phyloP scores from a whole-genome alignment of 2,329 filamentous ascomycete species.

The Phaeosphaeria sp. region DNA sequence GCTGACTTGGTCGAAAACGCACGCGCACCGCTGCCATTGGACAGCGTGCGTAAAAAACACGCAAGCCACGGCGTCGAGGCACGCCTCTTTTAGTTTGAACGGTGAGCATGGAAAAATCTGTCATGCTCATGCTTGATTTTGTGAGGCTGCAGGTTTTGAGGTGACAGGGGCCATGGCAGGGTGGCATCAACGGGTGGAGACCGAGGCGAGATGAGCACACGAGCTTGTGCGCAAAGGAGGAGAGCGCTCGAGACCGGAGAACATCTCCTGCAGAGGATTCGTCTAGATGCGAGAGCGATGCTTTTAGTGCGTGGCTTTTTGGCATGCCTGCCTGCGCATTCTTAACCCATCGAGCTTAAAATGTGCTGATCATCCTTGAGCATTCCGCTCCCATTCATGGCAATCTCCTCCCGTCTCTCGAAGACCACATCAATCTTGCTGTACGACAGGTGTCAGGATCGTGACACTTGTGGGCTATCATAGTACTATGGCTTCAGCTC shows the following conservation, averaged over 20 bases:
- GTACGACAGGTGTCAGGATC: background rate
- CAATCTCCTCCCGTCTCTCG: too few species aligned
- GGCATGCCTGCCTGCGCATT: background rate
- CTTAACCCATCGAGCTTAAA: background rate
- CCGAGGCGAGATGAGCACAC: background rate
- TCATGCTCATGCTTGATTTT: background rate
- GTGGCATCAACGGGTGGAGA: background rate
- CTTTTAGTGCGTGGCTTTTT: background rate
- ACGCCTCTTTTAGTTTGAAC: conserved; percentile 6
- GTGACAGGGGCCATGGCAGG: conserved; percentile 4
- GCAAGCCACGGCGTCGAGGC: conserved; percentile 19
- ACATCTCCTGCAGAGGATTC: conserved; percentile 10
- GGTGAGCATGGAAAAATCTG: conserved; percentile 8
- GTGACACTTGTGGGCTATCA: background rate
- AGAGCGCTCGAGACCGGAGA: conserved; percentile 13
- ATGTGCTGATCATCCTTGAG: background rate
- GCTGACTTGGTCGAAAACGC: conserved; percentile 14
- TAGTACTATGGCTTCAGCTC: conserved; percentile 1
- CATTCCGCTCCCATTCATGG: background rate
- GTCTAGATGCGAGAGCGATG: background rate
- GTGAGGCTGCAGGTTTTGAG: conserved; percentile 4
- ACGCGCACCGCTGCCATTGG: conserved; percentile 11
- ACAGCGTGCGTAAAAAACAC: conserved; percentile 12
- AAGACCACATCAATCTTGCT: background rate
- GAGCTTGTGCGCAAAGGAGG: conserved; percentile 1